Evolutionary conservation across 352 stramenopile species (phyloP), one percentile per base, ranked within the genome.

Genomic region (Lagenidium sp.): DNA sequence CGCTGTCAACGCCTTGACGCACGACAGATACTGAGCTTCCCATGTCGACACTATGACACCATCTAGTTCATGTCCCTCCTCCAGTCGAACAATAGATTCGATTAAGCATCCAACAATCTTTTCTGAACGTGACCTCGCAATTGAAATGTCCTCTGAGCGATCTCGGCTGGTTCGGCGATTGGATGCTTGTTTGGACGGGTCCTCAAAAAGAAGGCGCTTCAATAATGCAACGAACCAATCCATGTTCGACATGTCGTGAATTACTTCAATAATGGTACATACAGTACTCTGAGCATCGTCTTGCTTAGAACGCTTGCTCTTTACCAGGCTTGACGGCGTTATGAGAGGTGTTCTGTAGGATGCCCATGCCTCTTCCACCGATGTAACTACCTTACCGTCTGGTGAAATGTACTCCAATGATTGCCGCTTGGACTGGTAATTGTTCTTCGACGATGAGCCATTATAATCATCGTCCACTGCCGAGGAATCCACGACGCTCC

Each of bases 201-300:
- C 49, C 19, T 72, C 55, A 10, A 60, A 44, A 13, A 90, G 45
- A 24, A 93, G 37, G 13, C 78, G 61, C 26, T 80, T 73, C 20
- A 93, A 47, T 3, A 93, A 47, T 21, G 74, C 48, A 37, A 82
- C 57, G 45, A 93, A 83, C 81, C 81, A 93, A 15, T 72, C 61
- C 29, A 84, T 43, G 15, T 68, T 82, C 29, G 69, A n/a, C 42
- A 89, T 70, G 12, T 77, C 69, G 35, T 88, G 71, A 34, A 80
- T 75, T 8, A 90, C 81, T 45, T 90, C 77, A 39, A 93, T 49
- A 29, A 93, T 88, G 5, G 77, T 83, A 39, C 55, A 52, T 13
- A 85, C 64, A 21, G 82, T 53, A 28, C 82, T 62, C 21, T 55
- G 52, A 7, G 62, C 77, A 47, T 85, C 74, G 31, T 89, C 76